Conservation (phyloP, 805 yeast species). For the Cyberlindnera japonica region DNA sequence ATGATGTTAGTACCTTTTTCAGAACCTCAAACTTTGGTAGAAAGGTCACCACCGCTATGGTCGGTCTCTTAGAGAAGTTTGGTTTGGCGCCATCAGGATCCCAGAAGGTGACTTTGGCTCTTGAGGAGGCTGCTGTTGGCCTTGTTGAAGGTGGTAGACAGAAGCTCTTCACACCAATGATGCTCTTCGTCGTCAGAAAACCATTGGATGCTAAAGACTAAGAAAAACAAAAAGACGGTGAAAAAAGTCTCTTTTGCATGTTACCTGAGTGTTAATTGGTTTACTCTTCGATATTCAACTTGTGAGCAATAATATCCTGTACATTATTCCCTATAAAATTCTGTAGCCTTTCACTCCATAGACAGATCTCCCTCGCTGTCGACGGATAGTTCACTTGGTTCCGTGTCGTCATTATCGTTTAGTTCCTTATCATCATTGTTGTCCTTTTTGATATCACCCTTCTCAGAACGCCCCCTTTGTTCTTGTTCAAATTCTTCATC, state of each 20-base stretch:
- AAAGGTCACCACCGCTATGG: constrained; percentile 73
- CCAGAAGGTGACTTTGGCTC: constrained; percentile 81
- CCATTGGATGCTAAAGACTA: constrained; percentile 49
- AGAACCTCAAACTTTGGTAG: constrained; percentile 90
- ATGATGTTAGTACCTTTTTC: constrained; percentile 77
- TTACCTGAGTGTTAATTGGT: too few species aligned
- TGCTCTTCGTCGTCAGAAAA: constrained; percentile 85
- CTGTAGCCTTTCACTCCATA: constrained; percentile 21
- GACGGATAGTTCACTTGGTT: neutral
- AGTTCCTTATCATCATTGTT: constrained; percentile 2
- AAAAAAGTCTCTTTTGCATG: too few species aligned
- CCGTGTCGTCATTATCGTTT: neutral
- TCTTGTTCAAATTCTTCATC: constrained; percentile 5
- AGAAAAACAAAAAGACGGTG: too few species aligned
- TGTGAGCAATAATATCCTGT: too few species aligned
- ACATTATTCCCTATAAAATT: too few species aligned
- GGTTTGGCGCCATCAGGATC: constrained; percentile 94
- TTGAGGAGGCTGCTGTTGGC: constrained; percentile 96
- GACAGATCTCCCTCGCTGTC: constrained; percentile 22
- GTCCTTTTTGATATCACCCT: constrained; percentile 5
- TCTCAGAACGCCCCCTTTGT: constrained; percentile 10
- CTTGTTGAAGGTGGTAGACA: constrained; percentile 90
- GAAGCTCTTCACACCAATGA: constrained; percentile 95
- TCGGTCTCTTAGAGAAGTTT: constrained; percentile 75
- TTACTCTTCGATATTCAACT: too few species aligned